Evolutionary conservation across 306 rosid species (phyloP), one percentile per base, ranked within the genome.

Genomic region (Trichosanthes cucumerina): DNA sequence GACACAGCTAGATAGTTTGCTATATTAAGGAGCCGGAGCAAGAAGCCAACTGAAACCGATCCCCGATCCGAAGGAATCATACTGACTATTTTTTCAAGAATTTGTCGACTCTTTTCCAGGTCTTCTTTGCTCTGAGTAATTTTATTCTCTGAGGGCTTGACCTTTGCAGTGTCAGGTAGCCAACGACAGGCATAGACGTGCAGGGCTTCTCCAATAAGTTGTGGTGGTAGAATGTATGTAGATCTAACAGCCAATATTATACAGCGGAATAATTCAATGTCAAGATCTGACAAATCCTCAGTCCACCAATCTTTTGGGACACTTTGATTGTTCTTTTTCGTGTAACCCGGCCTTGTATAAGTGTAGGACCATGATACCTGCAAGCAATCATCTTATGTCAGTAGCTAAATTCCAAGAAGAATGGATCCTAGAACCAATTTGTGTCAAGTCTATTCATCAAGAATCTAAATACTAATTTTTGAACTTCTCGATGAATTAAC

Each of bases 231-330:
- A 82, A 91, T 85, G 79, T 86, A 78, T 0, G 95, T 87, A 63
- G 99, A 86, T 81, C 96, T 84, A 75, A 96, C 84, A 19, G 93
- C 91, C 82, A 89, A 86, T 73, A 92, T 80, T 77, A 96, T 85
- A 76, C 93, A 92, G 28, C 97, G 86, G 71, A 96, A 92, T 75
- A 92, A 86, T 86, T 96, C 99, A 53, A 92, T 86, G 82, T 91
- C 89, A 33, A 96, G 97, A 82, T 91, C 95, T 14, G 98, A 84
- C 12, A 96, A 77, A 79, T 96, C 99, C 85, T 96, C 98, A 0
- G 98, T 96, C 99, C 99, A 96, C 99, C 99, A 96, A 90, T 96
- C 99, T 80, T 86, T 96, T 21, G 98, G 98, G 71, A 91, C 97
- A 84, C 91, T 86, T 81, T 89, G 87, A 46, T 86, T 89, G 39